Base-by-base conservation (phyloP, 192 early-diverging fungal genomes). In the Spizellomyces punctatus region DNA sequence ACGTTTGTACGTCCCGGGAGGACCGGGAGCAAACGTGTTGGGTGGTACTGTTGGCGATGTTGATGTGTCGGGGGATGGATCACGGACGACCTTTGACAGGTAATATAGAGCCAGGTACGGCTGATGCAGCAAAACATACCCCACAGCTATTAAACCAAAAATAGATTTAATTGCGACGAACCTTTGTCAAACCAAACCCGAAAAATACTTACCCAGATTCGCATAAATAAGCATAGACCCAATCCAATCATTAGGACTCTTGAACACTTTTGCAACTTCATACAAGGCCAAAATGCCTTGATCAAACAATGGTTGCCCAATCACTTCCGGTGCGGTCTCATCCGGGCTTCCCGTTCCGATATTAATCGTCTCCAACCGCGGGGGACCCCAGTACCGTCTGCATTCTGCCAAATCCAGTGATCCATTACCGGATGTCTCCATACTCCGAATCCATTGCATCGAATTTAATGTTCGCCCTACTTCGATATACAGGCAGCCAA, bases 391-490 rank as follows among this genome's bases (percentile, higher is more conserved):
- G 46, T 58, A 70, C n/a, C 62, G 69, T 6, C 54, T 48, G 48
- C 74, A 76, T n/a, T 36, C 49, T 5, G 45, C 61, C 41, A 76
- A 46, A 50, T 74, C 12, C 52, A 46, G 27, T 27, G 63, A 72
- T 56, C 49, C 19, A 16, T 36, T 22, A 10, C 50, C 19, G 2
- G 50, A 2, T 42, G 14, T 14, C 19, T 71, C 58, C 78, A 81
- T 80, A 10, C 80, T 66, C 7, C 75, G 64, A 52, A 80, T 49
- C 83, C 83, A 85, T 42, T 85, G 78, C 22, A 85, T 45, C 36
- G 46, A 22, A 54, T 80, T 74, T 9, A 81, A 43, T 5, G 60
- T 19, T 41, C 69, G 46, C 1, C 73, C 83, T 10, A 79, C 66
- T 45, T 80, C 76, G 6, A 85, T 48, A 54, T 69, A 63, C 9